Conservation (phyloP, 2,329 filamentous ascomycete genomes). For the Calonectria hawksworthii region DNA sequence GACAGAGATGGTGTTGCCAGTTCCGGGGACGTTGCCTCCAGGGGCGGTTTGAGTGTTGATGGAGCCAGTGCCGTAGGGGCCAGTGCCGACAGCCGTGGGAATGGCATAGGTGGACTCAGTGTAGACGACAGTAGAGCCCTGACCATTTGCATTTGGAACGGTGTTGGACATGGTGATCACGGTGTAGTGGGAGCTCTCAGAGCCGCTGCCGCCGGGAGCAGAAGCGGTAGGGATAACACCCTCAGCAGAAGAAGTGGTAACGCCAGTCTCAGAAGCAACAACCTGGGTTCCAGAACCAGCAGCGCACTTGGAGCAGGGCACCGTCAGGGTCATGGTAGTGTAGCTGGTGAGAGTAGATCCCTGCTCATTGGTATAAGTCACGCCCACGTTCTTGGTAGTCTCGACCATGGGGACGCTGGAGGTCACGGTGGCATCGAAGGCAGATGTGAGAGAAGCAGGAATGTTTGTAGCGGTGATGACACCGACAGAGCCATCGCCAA, state of each 20-base stretch:
- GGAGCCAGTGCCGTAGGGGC: not conserved
- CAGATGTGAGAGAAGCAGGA: conserved; percentile 27
- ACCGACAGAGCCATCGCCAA: conserved; percentile 41
- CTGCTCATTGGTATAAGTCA: conserved; percentile 28
- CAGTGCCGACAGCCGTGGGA: conserved; percentile 22
- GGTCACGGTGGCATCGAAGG: conserved; percentile 31
- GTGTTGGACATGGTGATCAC: conserved; percentile 30
- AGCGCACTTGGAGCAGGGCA: conserved; percentile 27
- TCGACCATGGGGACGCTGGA: conserved; percentile 32
- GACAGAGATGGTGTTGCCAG: not conserved
- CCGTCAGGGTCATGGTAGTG: conserved; percentile 26
- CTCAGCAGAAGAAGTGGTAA: not conserved
- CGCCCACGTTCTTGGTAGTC: conserved; percentile 30
- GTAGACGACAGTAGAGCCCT: conserved; percentile 30
- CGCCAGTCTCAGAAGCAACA: conserved; percentile 7
- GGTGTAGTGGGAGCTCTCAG: conserved; percentile 21
- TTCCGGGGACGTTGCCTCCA: not conserved
- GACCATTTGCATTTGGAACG: conserved; percentile 32
- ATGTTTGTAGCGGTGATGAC: conserved; percentile 33
- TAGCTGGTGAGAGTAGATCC: conserved; percentile 27
- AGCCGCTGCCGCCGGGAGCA: not conserved
- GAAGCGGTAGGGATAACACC: not conserved
- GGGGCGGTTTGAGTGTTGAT: not conserved
- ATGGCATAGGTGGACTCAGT: conserved; percentile 32
- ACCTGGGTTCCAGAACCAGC: not conserved